Percentiles rank a stretch among this genome's conserved stretches.
Conservation (phyloP, 352 stramenopile genomes). For the Phytophthora hibernalis region DNA sequence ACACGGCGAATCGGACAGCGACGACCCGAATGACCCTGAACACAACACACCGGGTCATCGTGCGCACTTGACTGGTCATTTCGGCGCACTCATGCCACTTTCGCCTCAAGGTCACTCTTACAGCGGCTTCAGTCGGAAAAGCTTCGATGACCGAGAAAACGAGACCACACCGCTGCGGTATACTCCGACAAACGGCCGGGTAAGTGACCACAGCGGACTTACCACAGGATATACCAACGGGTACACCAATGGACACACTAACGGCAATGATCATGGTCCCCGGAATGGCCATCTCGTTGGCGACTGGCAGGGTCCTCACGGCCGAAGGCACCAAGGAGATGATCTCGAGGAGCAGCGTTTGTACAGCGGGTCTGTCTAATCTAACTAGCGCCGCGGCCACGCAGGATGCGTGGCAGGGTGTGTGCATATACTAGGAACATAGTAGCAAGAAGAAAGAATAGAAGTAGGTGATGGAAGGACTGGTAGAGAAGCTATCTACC, state of each 20-base stretch:
- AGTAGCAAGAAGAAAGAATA: conserved; percentile 31
- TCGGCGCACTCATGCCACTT: conserved; percentile 83
- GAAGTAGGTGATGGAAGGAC: conserved; percentile 24
- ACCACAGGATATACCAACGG: conserved; percentile 20
- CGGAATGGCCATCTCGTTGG: conserved; percentile 25
- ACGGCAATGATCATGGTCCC: conserved; percentile 17
- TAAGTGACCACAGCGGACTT: conserved; percentile 27
- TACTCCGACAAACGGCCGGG: conserved; percentile 31
- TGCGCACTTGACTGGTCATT: conserved; percentile 67
- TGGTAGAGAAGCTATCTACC: not conserved
- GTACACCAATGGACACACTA: conserved; percentile 20
- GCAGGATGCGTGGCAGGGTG: conserved; percentile 2
- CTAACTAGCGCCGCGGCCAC: conserved; percentile 3
- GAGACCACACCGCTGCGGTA: conserved; percentile 51
- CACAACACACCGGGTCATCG: conserved; percentile 49
- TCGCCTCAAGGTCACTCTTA: conserved; percentile 58
- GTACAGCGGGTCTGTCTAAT: conserved; percentile 43
- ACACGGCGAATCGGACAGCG: conserved; percentile 66
- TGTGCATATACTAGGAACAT: conserved; percentile 31
- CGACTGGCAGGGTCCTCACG: conserved; percentile 30
- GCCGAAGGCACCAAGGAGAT: conserved; percentile 29
- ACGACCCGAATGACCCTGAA: conserved; percentile 37
- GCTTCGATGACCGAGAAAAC: conserved; percentile 56
- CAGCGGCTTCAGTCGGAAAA: conserved; percentile 49
- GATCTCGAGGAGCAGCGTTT: conserved; percentile 38